A percentile compares a stretch with the other conserved stretches of the same genome.
Conservation (phyloP, 2,329 filamentous ascomycete genomes). For the Aspergillus intermedius region DNA sequence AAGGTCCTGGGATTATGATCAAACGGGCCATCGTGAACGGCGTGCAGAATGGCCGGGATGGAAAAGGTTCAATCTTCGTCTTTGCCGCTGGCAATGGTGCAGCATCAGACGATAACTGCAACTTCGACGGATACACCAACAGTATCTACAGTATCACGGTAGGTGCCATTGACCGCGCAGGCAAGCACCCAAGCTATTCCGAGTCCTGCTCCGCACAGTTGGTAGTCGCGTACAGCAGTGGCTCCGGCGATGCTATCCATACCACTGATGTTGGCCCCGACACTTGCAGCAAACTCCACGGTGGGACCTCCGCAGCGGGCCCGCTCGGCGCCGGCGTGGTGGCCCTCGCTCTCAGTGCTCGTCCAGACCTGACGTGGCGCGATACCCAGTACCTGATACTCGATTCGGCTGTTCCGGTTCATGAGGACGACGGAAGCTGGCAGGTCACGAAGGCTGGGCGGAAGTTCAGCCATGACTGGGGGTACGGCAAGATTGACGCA, state of each 20-base stretch:
- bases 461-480: constrained; percentile 88
- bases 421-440: constrained; percentile 69
- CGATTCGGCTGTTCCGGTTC: constrained; percentile 73
- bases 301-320: constrained; percentile 91
- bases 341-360: constrained; percentile 75
- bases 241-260: constrained; percentile 80
- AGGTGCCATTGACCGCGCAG: constrained; percentile 80
- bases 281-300: constrained; percentile 72
- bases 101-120: constrained; percentile 84
- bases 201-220: constrained; percentile 93
- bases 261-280: constrained; percentile 89
- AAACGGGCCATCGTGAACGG: constrained; percentile 85
- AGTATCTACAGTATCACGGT: constrained; percentile 98
- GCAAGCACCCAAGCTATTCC: constrained; percentile 89
- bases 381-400: constrained; percentile 90
- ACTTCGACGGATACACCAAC: constrained; percentile 98
- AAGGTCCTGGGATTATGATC: constrained; percentile 83
- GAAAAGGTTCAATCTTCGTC: constrained; percentile 85
- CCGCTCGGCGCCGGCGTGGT: constrained; percentile 89
- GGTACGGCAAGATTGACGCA: constrained; percentile 91
- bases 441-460: constrained; percentile 73
- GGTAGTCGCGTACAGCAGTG: constrained; percentile 94
- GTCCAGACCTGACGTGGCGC: constrained; percentile 85
- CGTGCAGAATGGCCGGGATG: constrained; percentile 76
- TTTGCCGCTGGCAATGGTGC: constrained; percentile 97